Conservation (phyloP, 371 early-diverging fungal species). For the Syncephalastrum racemosum region DNA sequence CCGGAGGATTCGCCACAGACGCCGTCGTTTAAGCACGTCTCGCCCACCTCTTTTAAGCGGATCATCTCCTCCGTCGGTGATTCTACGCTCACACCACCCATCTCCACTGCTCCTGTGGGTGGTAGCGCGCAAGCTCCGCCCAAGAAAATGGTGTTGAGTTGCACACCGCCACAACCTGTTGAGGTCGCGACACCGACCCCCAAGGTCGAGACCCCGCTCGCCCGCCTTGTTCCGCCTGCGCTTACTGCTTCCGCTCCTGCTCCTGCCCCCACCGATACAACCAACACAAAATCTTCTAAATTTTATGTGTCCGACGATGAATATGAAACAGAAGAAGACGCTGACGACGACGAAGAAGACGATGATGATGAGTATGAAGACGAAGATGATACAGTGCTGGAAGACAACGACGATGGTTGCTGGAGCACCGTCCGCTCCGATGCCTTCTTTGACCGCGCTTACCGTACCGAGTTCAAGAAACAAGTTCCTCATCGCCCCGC, state of each 20-base stretch:
- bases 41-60: constrained; percentile 36
- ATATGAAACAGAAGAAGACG: constrained; percentile 11
- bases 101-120: background rate
- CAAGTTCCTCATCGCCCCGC: constrained; percentile 1
- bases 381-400: constrained; percentile 5
- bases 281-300: constrained; percentile 9
- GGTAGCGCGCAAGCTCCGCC: too few species aligned
- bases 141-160: background rate
- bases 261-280: background rate
- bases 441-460: constrained; percentile 5
- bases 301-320: constrained; percentile 27
- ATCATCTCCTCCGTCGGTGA: constrained; percentile 28
- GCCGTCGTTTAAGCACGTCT: constrained; percentile 24
- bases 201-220: background rate
- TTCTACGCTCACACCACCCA: constrained; percentile 6
- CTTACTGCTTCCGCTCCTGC: background rate
- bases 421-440: constrained; percentile 19
- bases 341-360: constrained; percentile 14
- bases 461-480: constrained; percentile 11
- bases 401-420: constrained; percentile 18
- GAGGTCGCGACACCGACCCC: constrained; percentile 5
- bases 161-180: constrained; percentile 4
- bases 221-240: background rate
- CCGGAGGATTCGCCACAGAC: constrained; percentile 11
- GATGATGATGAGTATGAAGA: constrained; percentile 18